Evolutionary conservation across 805 yeast species (phyloP).

Genomic region (Schwanniomyces sp.): DNA sequence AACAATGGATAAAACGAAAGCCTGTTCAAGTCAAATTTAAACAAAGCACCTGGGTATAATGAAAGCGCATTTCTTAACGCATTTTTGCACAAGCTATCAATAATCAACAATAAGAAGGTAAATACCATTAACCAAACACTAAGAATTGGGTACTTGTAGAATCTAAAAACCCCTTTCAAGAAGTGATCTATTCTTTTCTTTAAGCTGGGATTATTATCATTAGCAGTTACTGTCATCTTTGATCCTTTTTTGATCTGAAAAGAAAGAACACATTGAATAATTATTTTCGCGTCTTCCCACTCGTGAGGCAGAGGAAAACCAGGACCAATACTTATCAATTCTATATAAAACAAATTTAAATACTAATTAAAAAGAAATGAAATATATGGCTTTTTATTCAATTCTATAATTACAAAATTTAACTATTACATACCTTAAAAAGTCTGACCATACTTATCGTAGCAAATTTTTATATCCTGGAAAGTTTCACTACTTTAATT

Average conservation of each 20-base stretch:
- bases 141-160: conserved; percentile 50
- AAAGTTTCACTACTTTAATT: too few relatives aligned
- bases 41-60: conserved; percentile 57
- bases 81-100: conserved; percentile 27
- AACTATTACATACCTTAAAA: too few relatives aligned
- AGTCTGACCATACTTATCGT: too few relatives aligned
- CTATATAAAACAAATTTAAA: too few relatives aligned
- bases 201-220: neutral
- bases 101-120: conserved; percentile 43
- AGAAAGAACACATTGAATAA: neutral
- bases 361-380: too few relatives aligned
- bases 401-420: too few relatives aligned
- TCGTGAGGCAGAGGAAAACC: too few relatives aligned
- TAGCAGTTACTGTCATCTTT: neutral
- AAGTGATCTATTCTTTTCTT: neutral
- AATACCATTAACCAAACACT: conserved; percentile 62
- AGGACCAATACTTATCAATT: neutral
- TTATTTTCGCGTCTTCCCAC: neutral
- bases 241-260: neutral
- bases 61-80: conserved; percentile 36
- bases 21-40: conserved; percentile 44
- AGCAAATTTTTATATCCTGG: too few relatives aligned
- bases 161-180: neutral
- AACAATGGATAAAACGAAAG: conserved; percentile 74
- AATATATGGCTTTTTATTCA: too few relatives aligned